These are phyloP conservation scores for Tricholoma sp. DNA, from an alignment of 768 basidiomycete genomes.

Conservation along the genomic window DNA sequence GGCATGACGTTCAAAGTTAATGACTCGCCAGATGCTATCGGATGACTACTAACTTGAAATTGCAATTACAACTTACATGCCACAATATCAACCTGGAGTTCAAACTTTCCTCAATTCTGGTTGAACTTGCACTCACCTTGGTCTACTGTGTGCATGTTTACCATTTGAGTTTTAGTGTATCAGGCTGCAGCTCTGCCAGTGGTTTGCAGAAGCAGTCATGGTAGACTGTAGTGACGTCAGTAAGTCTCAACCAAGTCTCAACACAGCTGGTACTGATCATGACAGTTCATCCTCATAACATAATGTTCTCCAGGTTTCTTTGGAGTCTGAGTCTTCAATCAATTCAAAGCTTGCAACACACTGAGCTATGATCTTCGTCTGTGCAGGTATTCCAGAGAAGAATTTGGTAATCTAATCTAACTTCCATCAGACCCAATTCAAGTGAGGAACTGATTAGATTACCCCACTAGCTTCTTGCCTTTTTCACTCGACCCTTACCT, in stretches of 20 bases:
- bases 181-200: neutral
- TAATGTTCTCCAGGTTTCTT: neutral
- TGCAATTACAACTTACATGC: no score
- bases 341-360: neutral
- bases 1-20: no score
- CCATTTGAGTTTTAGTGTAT: neutral
- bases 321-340: neutral
- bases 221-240: neutral
- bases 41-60: no score
- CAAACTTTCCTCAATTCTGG: neutral
- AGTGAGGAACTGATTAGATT: neutral
- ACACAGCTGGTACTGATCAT: neutral
- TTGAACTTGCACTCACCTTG: neutral
- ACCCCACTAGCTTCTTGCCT: neutral
- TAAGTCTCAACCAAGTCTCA: no score
- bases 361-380: neutral
- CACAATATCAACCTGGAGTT: no score
- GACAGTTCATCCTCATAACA: neutral
- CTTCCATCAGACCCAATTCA: neutral
- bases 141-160: neutral
- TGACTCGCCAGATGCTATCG: no score
- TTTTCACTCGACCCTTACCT: neutral
- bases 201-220: neutral
- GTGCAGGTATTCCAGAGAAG: neutral
- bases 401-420: neutral